Conservation (phyloP, 2,329 filamentous ascomycete species). For the Exserohilum rostratum region DNA sequence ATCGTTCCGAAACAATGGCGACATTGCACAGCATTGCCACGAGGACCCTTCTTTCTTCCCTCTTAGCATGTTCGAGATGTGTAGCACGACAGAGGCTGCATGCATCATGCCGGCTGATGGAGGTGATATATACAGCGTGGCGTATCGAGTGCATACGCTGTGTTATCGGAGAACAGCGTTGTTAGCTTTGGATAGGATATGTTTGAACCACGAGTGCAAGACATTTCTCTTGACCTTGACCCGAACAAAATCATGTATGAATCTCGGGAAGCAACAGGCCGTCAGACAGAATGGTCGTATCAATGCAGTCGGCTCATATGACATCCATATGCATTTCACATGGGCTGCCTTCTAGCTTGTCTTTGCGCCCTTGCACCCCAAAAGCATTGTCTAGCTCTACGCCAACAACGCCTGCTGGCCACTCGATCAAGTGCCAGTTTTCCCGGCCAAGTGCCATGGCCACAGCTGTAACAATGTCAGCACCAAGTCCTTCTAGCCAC, state of each 20-base stretch:
- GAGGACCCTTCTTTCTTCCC: background rate
- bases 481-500: slow-evolving; percentile 45
- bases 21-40: background rate
- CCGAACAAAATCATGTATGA: background rate
- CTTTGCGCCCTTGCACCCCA: slow-evolving; percentile 18
- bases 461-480: slow-evolving; percentile 40
- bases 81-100: background rate
- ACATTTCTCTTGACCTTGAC: background rate
- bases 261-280: background rate
- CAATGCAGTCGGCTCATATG: slow-evolving; percentile 22
- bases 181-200: background rate
- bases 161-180: background rate
- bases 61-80: background rate
- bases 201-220: background rate
- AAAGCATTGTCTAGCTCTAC: slow-evolving; percentile 36
- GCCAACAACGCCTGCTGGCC: slow-evolving; percentile 38
- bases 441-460: slow-evolving; percentile 41
- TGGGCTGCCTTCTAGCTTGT: slow-evolving; percentile 24
- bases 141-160: background rate
- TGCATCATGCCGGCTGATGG: background rate
- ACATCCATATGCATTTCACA: slow-evolving; percentile 38
- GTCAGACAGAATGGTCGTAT: no score
- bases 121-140: background rate
- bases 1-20: background rate
- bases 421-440: slow-evolving; percentile 39